These are phyloP conservation scores for Leccinum arenicola DNA, from an alignment of 768 basidiomycete genomes.

Conservation along the genomic window DNA sequence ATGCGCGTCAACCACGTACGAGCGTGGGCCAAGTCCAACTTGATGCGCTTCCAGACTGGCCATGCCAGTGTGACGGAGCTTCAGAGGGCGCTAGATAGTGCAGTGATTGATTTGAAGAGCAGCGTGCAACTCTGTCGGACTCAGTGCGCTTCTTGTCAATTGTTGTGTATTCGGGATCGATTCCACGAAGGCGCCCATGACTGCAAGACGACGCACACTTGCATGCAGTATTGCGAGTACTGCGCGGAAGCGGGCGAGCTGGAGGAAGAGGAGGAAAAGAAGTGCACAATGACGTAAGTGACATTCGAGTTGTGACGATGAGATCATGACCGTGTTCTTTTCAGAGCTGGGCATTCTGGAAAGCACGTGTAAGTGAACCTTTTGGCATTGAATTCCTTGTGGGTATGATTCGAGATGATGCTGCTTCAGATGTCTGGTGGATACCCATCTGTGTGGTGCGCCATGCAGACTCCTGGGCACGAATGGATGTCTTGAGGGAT, in stretches of 20 bases:
- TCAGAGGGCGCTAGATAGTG: constrained; percentile 40
- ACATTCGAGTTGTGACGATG: neutral
- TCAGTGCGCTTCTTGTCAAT: constrained; percentile 46
- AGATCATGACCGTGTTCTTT: neutral
- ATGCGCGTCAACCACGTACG: constrained; percentile 46
- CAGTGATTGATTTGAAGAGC: constrained; percentile 45
- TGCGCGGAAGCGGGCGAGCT: constrained; percentile 30
- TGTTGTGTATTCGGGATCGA: constrained; percentile 46
- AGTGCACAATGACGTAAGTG: constrained; percentile 48
- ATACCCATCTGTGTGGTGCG: constrained; percentile 53
- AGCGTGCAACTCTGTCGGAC: constrained; percentile 50
- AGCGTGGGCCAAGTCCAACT: constrained; percentile 50
- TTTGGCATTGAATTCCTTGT: neutral
- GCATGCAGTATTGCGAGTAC: constrained; percentile 44
- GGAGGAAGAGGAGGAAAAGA: constrained; percentile 33
- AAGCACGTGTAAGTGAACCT: constrained; percentile 47
- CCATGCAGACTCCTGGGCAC: constrained; percentile 45
- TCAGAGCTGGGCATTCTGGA: constrained; percentile 55
- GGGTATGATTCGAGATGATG: neutral
- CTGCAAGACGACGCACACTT: constrained; percentile 49
- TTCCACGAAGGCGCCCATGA: constrained; percentile 47
- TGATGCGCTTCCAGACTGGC: constrained; percentile 44
- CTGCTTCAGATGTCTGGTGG: constrained; percentile 46
- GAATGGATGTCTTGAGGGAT: constrained; percentile 49
- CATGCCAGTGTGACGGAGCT: constrained; percentile 46